phyloP scores from a whole-genome alignment of 1,139 yeast species.

The Magnusiomyces tetraspermus region DNA sequence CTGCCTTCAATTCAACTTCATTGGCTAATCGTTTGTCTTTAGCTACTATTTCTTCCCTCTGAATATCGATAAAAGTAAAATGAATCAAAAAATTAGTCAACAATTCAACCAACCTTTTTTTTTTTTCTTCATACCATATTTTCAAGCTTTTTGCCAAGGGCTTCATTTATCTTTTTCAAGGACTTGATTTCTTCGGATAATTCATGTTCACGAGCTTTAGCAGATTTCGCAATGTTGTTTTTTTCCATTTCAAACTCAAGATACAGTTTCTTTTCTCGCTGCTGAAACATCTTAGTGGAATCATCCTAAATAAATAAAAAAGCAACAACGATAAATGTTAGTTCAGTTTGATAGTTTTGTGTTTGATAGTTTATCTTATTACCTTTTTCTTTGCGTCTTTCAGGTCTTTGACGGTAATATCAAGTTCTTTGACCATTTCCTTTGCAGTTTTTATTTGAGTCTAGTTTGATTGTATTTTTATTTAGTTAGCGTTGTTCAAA shows the following conservation, averaged over 20 bases:
- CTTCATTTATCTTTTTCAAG: slow-evolving; percentile 5
- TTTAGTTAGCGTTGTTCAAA: neutral
- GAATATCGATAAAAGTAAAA: neutral
- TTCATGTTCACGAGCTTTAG: slow-evolving; percentile 4
- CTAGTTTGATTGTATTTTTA: slow-evolving; percentile 4
- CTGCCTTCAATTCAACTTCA: neutral
- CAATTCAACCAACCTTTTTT: no score
- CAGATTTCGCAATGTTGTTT: slow-evolving; percentile 1
- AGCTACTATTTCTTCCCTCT: neutral
- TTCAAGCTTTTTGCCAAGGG: slow-evolving; percentile 5
- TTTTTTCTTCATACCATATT: slow-evolving; percentile 6
- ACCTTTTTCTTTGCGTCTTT: slow-evolving; percentile 8
- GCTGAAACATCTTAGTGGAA: slow-evolving; percentile 8
- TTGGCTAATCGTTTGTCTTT: neutral
- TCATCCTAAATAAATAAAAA: slow-evolving; percentile 12
- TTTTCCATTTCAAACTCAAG: slow-evolving; percentile 13
- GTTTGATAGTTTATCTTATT: no score
- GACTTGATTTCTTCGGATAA: slow-evolving; percentile 7
- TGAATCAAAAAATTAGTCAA: neutral
- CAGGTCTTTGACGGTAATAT: neutral
- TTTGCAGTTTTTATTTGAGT: slow-evolving; percentile 8
- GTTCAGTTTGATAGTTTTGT: no score
- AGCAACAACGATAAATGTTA: no score
- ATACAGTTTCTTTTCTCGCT: slow-evolving; percentile 12
- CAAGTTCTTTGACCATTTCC: slow-evolving; percentile 4